Evolutionary conservation across 345 rosid species (phyloP).

Genomic region (Sisymbrium irio): DNA sequence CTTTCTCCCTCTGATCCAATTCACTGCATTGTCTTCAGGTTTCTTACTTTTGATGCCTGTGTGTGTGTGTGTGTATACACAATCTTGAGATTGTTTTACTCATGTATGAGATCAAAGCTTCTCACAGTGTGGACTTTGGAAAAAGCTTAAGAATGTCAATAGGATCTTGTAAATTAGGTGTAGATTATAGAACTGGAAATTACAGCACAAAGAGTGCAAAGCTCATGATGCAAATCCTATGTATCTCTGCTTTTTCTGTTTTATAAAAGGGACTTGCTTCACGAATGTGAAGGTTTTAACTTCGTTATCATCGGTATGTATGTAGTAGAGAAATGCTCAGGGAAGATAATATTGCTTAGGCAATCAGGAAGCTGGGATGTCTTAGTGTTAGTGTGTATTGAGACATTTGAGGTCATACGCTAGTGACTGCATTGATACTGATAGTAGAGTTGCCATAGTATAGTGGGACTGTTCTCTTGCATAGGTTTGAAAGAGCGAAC

Average conservation of each 20-base stretch:
- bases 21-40: background rate
- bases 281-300: background rate
- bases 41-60: background rate
- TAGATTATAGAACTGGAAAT: background rate
- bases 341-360: background rate
- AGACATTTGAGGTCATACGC: background rate
- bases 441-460: background rate
- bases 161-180: constrained; percentile 10
- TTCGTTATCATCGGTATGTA: background rate
- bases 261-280: background rate
- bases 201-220: background rate
- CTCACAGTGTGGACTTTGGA: background rate
- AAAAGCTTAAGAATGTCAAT: constrained; percentile 1
- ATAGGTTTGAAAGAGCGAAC: background rate
- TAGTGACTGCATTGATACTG: background rate
- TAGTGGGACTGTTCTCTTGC: background rate
- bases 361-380: constrained; percentile 6
- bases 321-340: background rate
- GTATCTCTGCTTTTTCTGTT: background rate
- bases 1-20: constrained; percentile 14
- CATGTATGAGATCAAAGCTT: background rate
- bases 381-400: constrained; percentile 14
- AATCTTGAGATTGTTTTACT: background rate
- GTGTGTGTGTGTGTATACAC: background rate
- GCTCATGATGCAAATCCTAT: background rate